These are phyloP conservation scores for Penicillium sp. DNA, from an alignment of 2,329 filamentous ascomycete species.

Conservation along the genomic window DNA sequence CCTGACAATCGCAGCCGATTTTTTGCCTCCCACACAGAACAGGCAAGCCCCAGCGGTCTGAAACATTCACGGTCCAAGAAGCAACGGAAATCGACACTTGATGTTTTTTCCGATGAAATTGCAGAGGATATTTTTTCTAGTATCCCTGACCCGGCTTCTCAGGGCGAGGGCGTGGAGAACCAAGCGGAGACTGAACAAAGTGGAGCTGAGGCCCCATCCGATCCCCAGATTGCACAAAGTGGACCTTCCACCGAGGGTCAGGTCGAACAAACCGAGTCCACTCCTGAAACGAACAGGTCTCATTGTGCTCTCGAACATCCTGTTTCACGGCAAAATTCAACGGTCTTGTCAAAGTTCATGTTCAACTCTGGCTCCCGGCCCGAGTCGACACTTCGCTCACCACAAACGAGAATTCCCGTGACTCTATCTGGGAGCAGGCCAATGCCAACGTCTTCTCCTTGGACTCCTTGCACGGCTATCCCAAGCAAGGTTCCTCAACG, in stretches of 20 bases:
- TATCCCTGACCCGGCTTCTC: slow-evolving; percentile 37
- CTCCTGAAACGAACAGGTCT: slow-evolving; percentile 23
- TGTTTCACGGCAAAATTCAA: slow-evolving; percentile 36
- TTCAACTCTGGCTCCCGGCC: slow-evolving; percentile 25
- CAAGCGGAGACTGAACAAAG: not conserved
- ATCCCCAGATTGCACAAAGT: not conserved
- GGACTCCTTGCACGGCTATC: slow-evolving; percentile 11
- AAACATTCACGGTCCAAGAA: slow-evolving; percentile 40
- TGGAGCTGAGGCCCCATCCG: not conserved
- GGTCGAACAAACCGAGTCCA: slow-evolving; percentile 3
- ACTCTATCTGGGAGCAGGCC: slow-evolving; percentile 4
- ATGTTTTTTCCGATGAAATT: slow-evolving; percentile 54
- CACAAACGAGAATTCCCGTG: slow-evolving; percentile 12
- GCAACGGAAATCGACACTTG: slow-evolving; percentile 44
- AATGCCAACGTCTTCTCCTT: slow-evolving; percentile 6
- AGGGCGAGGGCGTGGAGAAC: slow-evolving; percentile 4
- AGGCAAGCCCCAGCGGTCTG: slow-evolving; percentile 41
- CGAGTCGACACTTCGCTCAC: not conserved
- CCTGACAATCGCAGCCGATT: slow-evolving; percentile 47
- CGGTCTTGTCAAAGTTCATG: slow-evolving; percentile 36
- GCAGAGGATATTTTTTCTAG: slow-evolving; percentile 51
- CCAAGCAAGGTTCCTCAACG: slow-evolving; percentile 12
- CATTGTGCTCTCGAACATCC: slow-evolving; percentile 37
- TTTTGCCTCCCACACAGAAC: slow-evolving; percentile 37
- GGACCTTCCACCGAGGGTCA: not conserved